These are phyloP conservation scores for Carex myosuroides DNA, from an alignment of 176 grass and related monocot genomes.

Conservation along the genomic window DNA sequence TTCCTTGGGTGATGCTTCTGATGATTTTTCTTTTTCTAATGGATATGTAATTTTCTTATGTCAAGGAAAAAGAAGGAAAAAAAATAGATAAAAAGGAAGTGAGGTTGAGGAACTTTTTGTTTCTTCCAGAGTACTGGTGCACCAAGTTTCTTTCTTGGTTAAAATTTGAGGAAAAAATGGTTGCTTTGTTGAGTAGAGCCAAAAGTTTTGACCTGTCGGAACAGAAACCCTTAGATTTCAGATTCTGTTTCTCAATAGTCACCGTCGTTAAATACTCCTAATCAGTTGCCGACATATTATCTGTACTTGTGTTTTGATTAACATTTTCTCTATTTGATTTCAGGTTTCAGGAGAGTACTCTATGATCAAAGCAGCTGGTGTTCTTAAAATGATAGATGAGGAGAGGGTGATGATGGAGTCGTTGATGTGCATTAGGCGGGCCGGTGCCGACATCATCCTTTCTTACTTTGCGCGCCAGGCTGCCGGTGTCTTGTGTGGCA, in stretches of 20 bases:
- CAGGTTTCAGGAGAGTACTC: conserved; percentile 99
- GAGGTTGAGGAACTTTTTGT: background rate
- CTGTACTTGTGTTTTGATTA: background rate
- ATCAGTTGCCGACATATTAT: background rate
- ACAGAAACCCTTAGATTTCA: background rate
- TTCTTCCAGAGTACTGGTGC: background rate
- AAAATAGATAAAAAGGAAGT: background rate
- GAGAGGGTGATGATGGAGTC: conserved; percentile 99
- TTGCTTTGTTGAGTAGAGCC: background rate
- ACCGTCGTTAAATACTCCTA: background rate
- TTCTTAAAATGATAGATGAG: conserved; percentile 76
- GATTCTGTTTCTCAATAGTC: background rate
- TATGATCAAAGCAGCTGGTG: conserved; percentile 80
- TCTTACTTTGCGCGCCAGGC: conserved; percentile 93
- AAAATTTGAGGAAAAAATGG: background rate
- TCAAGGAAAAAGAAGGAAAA: background rate
- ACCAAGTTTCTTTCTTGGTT: background rate
- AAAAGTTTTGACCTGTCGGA: background rate
- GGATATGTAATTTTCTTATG: background rate
- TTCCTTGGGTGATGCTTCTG: background rate
- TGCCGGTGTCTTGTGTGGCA: conserved; percentile 55
- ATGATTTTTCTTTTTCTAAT: background rate
- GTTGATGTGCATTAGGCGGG: conserved; percentile 67
- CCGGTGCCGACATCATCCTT: conserved; percentile 85
- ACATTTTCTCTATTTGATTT: background rate